Base-by-base conservation (phyloP, 176 grass and related monocot species). In the Phragmites australis region DNA sequence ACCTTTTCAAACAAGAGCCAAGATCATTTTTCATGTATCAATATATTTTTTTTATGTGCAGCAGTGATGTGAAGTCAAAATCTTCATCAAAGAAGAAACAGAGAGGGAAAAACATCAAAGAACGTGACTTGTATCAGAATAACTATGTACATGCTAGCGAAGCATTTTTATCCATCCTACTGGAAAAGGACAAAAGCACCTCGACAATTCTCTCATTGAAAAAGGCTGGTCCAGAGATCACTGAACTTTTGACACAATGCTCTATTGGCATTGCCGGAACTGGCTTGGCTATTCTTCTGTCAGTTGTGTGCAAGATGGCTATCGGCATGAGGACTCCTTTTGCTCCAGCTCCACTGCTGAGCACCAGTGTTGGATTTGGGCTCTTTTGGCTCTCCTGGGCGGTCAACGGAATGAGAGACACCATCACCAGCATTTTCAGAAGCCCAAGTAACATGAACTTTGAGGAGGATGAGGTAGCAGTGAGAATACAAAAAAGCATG, bases 261-360 rank as follows among this genome's bases (percentile, higher is more conserved):
- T 99, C 96, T 13, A 90, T 93, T 23, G 93, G 88, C 19, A 89
- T 99, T 74, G 96, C 96, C 68, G 96, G 96, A 70, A 86, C 90
- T 50, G 92, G 96, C 49, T 83, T 99, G 65, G 92, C 96, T 61
- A 72, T 99, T 84, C 87, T 99, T 69, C 74, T 95, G 16, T 93
- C 96, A 23, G 93, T 99, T 80, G 47, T 83, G 74, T 93, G 81
- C 90, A 99, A 89, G 66, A 57, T 87, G 42, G 74, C 92, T 47
- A 74, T 21, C 1, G 80, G 83, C 43, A 75, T 79, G 18, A 92
- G 79, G 68, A 88, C 56, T 54, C 83, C 92, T 69, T 75, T 91
- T n/a, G 84, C 70, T 66, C 72, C 90, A 6, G 56, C 88, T 44
- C 84, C 72, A 39, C 78, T 99, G 41, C 64, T 95, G 74, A 95